phyloP scores from a whole-genome alignment of 2,329 filamentous ascomycete genomes.

The Exutisphaerella laricina region DNA sequence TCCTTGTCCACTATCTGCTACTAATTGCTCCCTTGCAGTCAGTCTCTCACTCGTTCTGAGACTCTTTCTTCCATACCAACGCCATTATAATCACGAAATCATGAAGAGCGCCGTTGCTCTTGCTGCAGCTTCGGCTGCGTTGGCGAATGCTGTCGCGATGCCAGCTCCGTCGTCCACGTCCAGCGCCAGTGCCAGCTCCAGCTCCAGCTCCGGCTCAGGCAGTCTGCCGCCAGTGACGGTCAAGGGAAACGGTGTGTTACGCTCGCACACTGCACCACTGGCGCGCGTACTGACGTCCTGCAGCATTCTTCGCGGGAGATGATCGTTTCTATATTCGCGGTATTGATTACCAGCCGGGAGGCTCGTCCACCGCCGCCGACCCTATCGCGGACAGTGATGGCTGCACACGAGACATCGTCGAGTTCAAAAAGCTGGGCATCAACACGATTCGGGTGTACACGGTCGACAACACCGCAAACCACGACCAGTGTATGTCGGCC shows the following conservation, averaged over 20 bases:
- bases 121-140: constrained; percentile 43
- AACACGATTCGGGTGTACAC: constrained; percentile 93
- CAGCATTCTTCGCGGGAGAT: constrained; percentile 58
- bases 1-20: background rate
- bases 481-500: constrained; percentile 78
- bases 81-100: too few relatives aligned
- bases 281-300: constrained; percentile 19
- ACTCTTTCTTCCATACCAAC: too few relatives aligned
- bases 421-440: constrained; percentile 80
- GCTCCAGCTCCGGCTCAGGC: constrained; percentile 39
- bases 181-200: too few relatives aligned
- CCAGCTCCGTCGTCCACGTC: too few relatives aligned
- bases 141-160: constrained; percentile 44
- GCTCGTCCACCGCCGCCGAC: constrained; percentile 59
- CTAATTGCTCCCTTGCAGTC: background rate
- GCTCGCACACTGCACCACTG: background rate
- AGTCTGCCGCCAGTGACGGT: constrained; percentile 53
- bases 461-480: constrained; percentile 75
- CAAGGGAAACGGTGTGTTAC: constrained; percentile 54
- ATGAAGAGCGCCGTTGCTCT: constrained; percentile 52
- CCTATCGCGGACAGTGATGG: constrained; percentile 65
- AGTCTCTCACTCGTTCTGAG: background rate
- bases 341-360: constrained; percentile 52
- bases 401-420: constrained; percentile 73
- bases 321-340: constrained; percentile 57